phyloP scores from a whole-genome alignment of 2,329 filamentous ascomycete genomes.

The Aureobasidium leucospermi region DNA sequence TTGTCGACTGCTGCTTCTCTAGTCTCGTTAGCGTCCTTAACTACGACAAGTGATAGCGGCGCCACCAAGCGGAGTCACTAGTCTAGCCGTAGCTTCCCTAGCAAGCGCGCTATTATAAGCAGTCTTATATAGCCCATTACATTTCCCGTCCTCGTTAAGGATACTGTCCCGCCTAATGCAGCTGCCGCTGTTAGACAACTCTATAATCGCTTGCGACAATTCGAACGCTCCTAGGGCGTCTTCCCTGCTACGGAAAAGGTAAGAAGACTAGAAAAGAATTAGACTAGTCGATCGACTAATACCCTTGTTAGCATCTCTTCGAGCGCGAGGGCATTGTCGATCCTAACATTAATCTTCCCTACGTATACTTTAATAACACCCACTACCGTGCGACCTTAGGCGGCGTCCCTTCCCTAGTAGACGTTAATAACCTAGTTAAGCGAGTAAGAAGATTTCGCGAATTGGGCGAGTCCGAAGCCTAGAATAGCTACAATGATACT shows the following conservation, averaged over 20 bases:
- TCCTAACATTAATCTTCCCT: slow-evolving; percentile 11
- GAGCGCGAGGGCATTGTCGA: slow-evolving; percentile 11
- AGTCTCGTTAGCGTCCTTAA: slow-evolving; percentile 10
- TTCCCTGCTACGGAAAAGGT: slow-evolving; percentile 11
- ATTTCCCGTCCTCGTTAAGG: slow-evolving; percentile 9
- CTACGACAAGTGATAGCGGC: slow-evolving; percentile 13
- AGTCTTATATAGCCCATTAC: slow-evolving; percentile 9
- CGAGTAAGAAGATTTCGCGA: slow-evolving; percentile 6
- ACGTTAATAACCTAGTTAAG: slow-evolving; percentile 4
- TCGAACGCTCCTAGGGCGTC: slow-evolving; percentile 12
- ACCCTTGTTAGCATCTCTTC: slow-evolving; percentile 9
- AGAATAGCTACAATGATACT: slow-evolving; percentile 10
- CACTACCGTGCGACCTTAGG: slow-evolving; percentile 11
- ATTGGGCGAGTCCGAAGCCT: slow-evolving; percentile 9
- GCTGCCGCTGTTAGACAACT: slow-evolving; percentile 10
- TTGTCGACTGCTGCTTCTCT: slow-evolving; percentile 12
- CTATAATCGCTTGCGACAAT: slow-evolving; percentile 10
- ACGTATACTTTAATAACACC: slow-evolving; percentile 7
- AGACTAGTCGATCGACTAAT: slow-evolving; percentile 2
- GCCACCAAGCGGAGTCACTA: slow-evolving; percentile 11
- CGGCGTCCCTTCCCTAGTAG: slow-evolving; percentile 8
- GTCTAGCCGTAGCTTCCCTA: slow-evolving; percentile 10
- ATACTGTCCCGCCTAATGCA: slow-evolving; percentile 9
- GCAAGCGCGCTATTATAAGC: slow-evolving; percentile 11
- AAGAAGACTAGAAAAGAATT: background rate